Base-by-base conservation (phyloP, 768 basidiomycete genomes). In the Tephrocybe rancida region DNA sequence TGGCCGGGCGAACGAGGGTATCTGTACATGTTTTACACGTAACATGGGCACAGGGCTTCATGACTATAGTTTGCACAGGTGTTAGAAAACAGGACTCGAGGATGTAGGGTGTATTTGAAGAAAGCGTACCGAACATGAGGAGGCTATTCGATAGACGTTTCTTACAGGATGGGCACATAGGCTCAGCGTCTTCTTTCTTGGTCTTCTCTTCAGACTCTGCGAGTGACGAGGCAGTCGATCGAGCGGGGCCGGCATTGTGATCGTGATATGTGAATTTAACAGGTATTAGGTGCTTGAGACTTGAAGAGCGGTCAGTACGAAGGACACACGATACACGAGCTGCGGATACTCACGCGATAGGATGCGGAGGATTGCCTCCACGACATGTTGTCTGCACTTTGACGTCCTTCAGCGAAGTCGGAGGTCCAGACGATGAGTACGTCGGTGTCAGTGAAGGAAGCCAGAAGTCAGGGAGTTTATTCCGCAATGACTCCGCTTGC, bases 401-500 rank as follows among this genome's bases (percentile, higher is more conserved):
- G 29, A 95, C 80, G 61, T 95, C 92, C 60, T 81, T 79, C 38
- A 94, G 70, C 3, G 87, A 87, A 24, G 75, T 78, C 1, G 86
- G 87, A 9, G 77, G 79, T 0, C 85, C 85, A 44, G 65, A 76
- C 27, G 88, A 76, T 21, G 82, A 73, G 69, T 90, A 84, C 41
- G 82, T 95, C 0, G 95, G 95, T 0, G 95, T 95, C 22, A 98
- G 72, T 0, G 91, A 94, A 2, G 95, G 95, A 34, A 99, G 77
- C 97, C 97, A 99, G 67, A 97, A 99, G 63, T 97, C 95, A 2
- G 97, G 95, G 2, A 98, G 80, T 68, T 98, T 97, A 55, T 84
- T 82, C 54, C 88, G 90, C 52, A 96, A 73, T 3, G 88, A 82
- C 57, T 94, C 93, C 0, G 88, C 87, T 60, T 92, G 90, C 67